phyloP scores from a whole-genome alignment of 768 basidiomycete species.

The Phaffia australis region DNA sequence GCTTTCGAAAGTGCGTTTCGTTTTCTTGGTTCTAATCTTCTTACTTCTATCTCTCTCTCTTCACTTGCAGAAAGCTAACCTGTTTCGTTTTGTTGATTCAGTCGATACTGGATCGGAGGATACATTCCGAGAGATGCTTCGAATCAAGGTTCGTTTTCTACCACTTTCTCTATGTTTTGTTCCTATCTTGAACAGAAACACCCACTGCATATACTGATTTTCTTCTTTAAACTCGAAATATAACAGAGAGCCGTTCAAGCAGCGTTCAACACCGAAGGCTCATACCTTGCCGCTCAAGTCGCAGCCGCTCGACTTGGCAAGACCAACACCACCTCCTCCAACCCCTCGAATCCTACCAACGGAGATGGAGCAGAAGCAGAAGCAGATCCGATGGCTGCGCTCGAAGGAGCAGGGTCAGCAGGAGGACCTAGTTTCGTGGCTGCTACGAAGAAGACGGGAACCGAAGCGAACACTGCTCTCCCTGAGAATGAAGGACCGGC shows the following conservation, averaged over 20 bases:
- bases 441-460: conserved; percentile 27
- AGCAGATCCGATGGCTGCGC: conserved; percentile 73
- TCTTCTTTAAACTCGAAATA: conserved; percentile 61
- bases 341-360: conserved; percentile 33
- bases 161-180: conserved; percentile 55
- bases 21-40: background rate
- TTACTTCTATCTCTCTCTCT: background rate
- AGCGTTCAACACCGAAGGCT: conserved; percentile 85
- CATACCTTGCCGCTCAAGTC: conserved; percentile 80
- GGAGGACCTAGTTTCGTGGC: conserved; percentile 60
- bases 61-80: background rate
- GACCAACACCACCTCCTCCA: conserved; percentile 39
- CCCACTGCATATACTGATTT: too few species aligned
- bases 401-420: conserved; percentile 34
- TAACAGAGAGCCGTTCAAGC: conserved; percentile 78
- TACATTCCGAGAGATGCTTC: conserved; percentile 59
- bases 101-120: conserved; percentile 96
- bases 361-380: conserved; percentile 37
- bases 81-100: conserved; percentile 17
- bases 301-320: conserved; percentile 56
- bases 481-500: conserved; percentile 6
- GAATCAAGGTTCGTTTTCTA: conserved; percentile 15
- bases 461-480: conserved; percentile 8
- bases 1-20: conserved; percentile 59
- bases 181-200: too few species aligned